Conservation (phyloP, 306 rosid genomes). For the Ammopiptanthus mongolicus region DNA sequence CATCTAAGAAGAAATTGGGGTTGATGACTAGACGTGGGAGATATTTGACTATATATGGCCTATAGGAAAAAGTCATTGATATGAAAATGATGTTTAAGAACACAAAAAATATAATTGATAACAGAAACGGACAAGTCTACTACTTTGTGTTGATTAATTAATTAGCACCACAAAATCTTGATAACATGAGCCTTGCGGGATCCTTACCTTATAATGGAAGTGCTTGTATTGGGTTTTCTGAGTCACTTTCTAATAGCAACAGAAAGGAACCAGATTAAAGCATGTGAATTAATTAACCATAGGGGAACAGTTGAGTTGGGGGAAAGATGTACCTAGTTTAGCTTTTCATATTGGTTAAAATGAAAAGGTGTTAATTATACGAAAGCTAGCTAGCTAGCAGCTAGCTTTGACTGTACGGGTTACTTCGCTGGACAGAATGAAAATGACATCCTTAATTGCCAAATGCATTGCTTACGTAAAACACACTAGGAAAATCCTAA, state of each 20-base stretch:
- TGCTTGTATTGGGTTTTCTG: slow-evolving; percentile 20
- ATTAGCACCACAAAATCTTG: slow-evolving; percentile 29
- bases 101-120: slow-evolving; percentile 28
- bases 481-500: not conserved
- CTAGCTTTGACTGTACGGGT: not conserved
- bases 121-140: slow-evolving; percentile 31
- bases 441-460: not conserved
- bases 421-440: not conserved
- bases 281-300: slow-evolving; percentile 9
- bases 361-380: not conserved
- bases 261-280: not conserved
- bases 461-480: not conserved
- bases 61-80: slow-evolving; percentile 21
- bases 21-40: not conserved
- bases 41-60: slow-evolving; percentile 18
- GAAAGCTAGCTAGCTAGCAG: not conserved
- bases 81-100: slow-evolving; percentile 54
- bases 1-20: not conserved
- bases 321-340: not conserved
- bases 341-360: not conserved
- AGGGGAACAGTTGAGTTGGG: not conserved
- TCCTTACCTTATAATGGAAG: slow-evolving; percentile 24
- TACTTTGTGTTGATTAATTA: slow-evolving; percentile 14
- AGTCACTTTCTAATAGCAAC: slow-evolving; percentile 27
- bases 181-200: slow-evolving; percentile 22